Evolutionary conservation across 495 filamentous ascomycete species (phyloP).

Genomic region (Penicillium atrosanguineum): DNA sequence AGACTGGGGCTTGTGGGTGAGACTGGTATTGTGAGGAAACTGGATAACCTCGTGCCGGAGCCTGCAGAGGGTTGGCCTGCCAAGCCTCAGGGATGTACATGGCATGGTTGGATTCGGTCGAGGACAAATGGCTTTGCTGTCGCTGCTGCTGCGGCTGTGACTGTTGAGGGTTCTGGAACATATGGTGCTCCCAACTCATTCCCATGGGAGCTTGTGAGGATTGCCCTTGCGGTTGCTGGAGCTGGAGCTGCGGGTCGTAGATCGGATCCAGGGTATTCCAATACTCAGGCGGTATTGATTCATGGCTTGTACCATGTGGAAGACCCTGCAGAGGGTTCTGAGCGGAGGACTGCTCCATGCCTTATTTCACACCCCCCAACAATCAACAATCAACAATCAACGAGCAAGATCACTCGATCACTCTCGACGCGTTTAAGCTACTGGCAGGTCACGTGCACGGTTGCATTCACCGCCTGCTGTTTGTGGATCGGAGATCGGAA

Average conservation of each 20-base stretch:
- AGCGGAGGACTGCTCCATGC: constrained; percentile 43
- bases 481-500: background rate
- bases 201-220: constrained; percentile 25
- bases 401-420: background rate
- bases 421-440: constrained; percentile 10
- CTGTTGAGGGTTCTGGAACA: constrained; percentile 26
- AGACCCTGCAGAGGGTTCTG: constrained; percentile 35
- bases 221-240: constrained; percentile 27
- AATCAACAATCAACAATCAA: background rate
- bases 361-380: constrained; percentile 6
- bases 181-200: constrained; percentile 38
- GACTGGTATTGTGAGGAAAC: constrained; percentile 30
- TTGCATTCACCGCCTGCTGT: constrained; percentile 2
- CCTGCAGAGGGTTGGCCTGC: constrained; percentile 35
- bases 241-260: constrained; percentile 32
- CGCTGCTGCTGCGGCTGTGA: constrained; percentile 11
- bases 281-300: constrained; percentile 31
- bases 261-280: constrained; percentile 41
- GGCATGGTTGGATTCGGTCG: constrained; percentile 28
- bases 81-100: constrained; percentile 39
- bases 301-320: constrained; percentile 28
- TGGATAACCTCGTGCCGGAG: constrained; percentile 25
- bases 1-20: constrained; percentile 31
- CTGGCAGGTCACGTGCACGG: constrained; percentile 3
- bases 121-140: constrained; percentile 30